Evolutionary conservation across 768 basidiomycete species (phyloP).

Genomic region (Calocera viscosa): DNA sequence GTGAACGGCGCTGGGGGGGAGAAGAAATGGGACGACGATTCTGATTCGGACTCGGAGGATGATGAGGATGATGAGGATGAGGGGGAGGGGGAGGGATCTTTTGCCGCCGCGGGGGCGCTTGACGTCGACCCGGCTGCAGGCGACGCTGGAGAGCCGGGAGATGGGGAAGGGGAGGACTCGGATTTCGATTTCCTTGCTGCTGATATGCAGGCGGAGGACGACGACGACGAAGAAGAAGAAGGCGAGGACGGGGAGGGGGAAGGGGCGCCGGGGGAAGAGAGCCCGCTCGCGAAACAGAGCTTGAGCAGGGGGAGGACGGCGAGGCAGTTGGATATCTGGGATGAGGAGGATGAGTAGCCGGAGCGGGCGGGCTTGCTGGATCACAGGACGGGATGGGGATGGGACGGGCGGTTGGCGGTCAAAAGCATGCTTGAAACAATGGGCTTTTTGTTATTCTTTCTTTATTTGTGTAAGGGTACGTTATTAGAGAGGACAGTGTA

Average conservation of each 20-base stretch:
- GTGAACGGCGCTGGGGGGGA: background rate
- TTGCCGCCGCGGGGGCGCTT: no score
- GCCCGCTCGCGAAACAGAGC: background rate
- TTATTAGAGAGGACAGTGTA: no score
- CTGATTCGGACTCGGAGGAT: background rate
- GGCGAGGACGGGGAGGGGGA: background rate
- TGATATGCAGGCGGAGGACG: background rate
- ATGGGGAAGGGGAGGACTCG: background rate
- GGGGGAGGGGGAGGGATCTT: background rate
- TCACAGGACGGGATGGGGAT: background rate
- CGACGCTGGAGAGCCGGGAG: no score
- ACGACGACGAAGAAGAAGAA: background rate
- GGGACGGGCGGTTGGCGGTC: background rate
- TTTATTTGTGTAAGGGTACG: no score
- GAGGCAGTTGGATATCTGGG: slow-evolving; percentile 3
- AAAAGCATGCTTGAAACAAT: no score
- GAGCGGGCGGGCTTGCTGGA: background rate
- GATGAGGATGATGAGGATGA: slow-evolving; percentile 4
- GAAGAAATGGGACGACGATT: slow-evolving; percentile 7
- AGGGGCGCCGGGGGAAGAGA: background rate
- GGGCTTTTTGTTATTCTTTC: no score
- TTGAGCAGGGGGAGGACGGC: background rate
- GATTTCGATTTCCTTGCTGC: slow-evolving; percentile 5
- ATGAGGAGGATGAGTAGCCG: background rate
- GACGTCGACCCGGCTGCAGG: no score